Evolutionary conservation across 2,329 filamentous ascomycete species (phyloP), one percentile per base, ranked within the genome.

Genomic region (Exserohilum turcica): DNA sequence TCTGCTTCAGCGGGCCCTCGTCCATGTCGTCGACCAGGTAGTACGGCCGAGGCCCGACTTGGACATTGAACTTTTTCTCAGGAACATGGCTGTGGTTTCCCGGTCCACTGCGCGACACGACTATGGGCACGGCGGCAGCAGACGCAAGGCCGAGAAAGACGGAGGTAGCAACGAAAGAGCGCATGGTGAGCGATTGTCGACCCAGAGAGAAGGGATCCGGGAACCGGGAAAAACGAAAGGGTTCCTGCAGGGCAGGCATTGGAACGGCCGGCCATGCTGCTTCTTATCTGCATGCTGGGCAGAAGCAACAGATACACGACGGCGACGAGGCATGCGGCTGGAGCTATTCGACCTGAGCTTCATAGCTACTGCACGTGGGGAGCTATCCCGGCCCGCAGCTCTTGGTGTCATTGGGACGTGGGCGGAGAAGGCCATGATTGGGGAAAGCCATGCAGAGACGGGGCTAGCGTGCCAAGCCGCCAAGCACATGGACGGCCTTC

Each of bases 1-100:
- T 73, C 44, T 68, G 52, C 52, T 74, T 75, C 57, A 75, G 50
- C 9, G 69, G 61, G 2, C 72, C 62, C 3, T 69, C 70, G n/a
- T 74, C 70, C 73, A 75, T 75, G 52, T 74, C 60, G 28, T 75
- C 57, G 47, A 75, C 60, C 21, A 75, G 57, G 32, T 71, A 75
- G 50, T 72, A 74, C 0, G 73, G 73, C 8, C 72, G 66, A 31
- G 66, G 63, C 31, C 72, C 73, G 16, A 75, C 63, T 45, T 74
- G 69, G 13, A 74, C 62, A 29, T 74, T 73, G 57, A 73, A 57
- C 40, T 52, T 56, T 51, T 67, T 61, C 15, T 21, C 48, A 9
- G 48, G 45, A 13, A 51, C 47, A 50, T 62, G 53, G 29, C 57
- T 45, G 28, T 60, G 37, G 15, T 35, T 32, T 35, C 35, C 31